phyloP scores from a whole-genome alignment of 768 basidiomycete genomes.

The Mycena latifolia region DNA sequence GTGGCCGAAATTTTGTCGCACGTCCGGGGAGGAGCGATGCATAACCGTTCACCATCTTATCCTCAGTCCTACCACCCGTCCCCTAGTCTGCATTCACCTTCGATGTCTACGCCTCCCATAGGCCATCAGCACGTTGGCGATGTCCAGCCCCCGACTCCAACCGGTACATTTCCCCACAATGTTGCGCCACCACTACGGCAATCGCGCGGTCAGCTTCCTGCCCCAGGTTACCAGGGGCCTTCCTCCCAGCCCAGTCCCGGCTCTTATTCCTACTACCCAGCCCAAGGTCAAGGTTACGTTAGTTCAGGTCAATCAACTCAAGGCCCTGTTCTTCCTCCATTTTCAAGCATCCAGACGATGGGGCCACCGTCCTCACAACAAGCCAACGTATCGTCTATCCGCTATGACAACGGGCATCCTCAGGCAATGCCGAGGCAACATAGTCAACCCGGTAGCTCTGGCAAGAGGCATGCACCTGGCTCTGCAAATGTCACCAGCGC shows the following conservation, averaged over 20 bases:
- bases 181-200: constrained; percentile 46
- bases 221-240: constrained; percentile 50
- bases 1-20: constrained; percentile 85
- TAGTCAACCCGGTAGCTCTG: constrained; percentile 45
- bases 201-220: constrained; percentile 53
- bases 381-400: constrained; percentile 68
- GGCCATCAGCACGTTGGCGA: constrained; percentile 55
- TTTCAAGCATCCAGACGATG: constrained; percentile 76
- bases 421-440: constrained; percentile 50
- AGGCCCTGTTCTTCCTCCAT: constrained; percentile 74
- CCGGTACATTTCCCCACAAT: constrained; percentile 47
- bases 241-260: constrained; percentile 51
- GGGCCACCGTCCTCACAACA: constrained; percentile 58
- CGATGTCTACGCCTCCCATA: constrained; percentile 62
- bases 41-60: constrained; percentile 76
- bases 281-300: constrained; percentile 51
- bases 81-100: constrained; percentile 73
- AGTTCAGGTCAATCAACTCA: constrained; percentile 47
- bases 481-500: constrained; percentile 81
- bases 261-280: constrained; percentile 56
- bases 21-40: constrained; percentile 68
- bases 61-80: constrained; percentile 70
- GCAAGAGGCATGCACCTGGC: constrained; percentile 71
- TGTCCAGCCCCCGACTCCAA: constrained; percentile 55
- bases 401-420: constrained; percentile 62